Conservation (phyloP, 441 rosid species). For the Cnidoscolus chayamansa region DNA sequence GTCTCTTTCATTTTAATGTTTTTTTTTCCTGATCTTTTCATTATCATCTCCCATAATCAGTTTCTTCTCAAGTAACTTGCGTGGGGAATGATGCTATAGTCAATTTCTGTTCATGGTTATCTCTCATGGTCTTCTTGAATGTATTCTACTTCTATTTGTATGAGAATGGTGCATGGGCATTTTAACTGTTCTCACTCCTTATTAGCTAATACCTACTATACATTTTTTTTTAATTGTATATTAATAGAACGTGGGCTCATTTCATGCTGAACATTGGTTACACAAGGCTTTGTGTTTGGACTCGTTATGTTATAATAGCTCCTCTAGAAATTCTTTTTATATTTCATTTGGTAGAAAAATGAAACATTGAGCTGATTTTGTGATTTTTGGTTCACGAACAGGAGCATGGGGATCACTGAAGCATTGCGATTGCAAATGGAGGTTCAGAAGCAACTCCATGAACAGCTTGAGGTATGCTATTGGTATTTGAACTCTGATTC, state of each 20-base stretch:
- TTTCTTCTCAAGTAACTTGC: background rate
- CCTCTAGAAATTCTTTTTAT: background rate
- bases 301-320: background rate
- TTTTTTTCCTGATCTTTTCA: background rate
- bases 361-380: constrained; percentile 11
- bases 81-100: too few species aligned
- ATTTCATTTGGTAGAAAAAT: background rate
- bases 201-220: too few species aligned
- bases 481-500: constrained; percentile 11
- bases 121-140: background rate
- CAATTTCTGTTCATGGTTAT: too few species aligned
- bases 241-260: too few species aligned
- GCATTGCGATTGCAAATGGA: constrained; percentile 86
- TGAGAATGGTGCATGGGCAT: background rate
- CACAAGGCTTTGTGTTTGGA: background rate
- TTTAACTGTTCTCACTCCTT: too few species aligned
- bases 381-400: constrained; percentile 29
- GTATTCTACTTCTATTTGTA: background rate
- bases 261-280: too few species aligned
- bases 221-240: too few species aligned
- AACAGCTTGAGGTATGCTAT: constrained; percentile 79
- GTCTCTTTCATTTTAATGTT: background rate
- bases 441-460: constrained; percentile 89
- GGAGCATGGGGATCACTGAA: constrained; percentile 77
- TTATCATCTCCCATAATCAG: background rate